Evolutionary conservation across 2,329 filamentous ascomycete genomes (phyloP).

Genomic region (Triangularia setosa): DNA sequence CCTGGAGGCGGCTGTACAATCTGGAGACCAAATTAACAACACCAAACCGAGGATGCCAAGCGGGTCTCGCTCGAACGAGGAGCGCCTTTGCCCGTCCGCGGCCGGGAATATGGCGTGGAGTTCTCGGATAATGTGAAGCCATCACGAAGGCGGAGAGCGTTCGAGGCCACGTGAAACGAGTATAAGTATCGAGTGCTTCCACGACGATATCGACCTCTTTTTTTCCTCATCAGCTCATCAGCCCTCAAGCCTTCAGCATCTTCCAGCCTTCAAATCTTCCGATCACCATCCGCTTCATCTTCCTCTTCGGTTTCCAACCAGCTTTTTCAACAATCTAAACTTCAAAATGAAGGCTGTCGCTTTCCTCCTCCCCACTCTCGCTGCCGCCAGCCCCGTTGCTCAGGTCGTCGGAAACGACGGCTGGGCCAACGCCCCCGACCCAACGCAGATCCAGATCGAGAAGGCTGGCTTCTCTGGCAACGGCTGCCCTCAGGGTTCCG

Average conservation of each 20-base stretch:
- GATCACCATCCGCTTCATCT: slow-evolving; percentile 11
- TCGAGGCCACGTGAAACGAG: slow-evolving; percentile 13
- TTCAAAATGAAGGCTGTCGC: slow-evolving; percentile 37
- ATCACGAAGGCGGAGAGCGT: slow-evolving; percentile 8
- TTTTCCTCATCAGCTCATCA: slow-evolving; percentile 22
- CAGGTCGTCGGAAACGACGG: slow-evolving; percentile 26
- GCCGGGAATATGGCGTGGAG: slow-evolving; percentile 19
- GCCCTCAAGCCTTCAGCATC: slow-evolving; percentile 2
- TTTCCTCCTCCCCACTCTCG: slow-evolving; percentile 36
- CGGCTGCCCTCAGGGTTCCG: slow-evolving; percentile 42
- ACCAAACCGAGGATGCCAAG: slow-evolving; percentile 23
- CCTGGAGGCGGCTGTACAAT: slow-evolving; percentile 21
- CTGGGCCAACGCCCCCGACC: slow-evolving; percentile 35
- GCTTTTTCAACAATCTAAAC: slow-evolving; percentile 9
- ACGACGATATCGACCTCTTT: slow-evolving; percentile 18
- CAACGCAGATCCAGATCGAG: slow-evolving; percentile 39
- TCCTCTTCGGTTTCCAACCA: slow-evolving; percentile 13
- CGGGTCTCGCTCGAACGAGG: slow-evolving; percentile 8
- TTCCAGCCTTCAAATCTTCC: slow-evolving; percentile 15
- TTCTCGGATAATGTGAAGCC: slow-evolving; percentile 11
- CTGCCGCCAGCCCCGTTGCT: slow-evolving; percentile 33
- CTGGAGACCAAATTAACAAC: slow-evolving; percentile 27
- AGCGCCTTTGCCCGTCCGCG: slow-evolving; percentile 22
- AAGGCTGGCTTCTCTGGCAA: slow-evolving; percentile 40
- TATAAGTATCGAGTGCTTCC: slow-evolving; percentile 26